These are phyloP conservation scores for Cystofilobasidium macerans DNA, from an alignment of 768 basidiomycete species.

Conservation along the genomic window DNA sequence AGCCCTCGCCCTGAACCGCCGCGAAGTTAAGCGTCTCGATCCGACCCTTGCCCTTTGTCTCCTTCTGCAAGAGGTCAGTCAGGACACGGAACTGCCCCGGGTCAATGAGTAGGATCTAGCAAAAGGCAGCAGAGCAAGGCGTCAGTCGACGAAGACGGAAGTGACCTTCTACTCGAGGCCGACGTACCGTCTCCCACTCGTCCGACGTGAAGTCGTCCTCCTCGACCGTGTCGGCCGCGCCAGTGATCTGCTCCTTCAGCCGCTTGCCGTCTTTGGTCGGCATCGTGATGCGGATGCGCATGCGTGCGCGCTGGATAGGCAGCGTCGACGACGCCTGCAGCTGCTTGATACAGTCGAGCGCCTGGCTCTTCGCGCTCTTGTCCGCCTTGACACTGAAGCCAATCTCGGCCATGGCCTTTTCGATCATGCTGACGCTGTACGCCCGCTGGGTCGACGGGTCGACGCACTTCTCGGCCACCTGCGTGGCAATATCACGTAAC, in stretches of 20 bases:
- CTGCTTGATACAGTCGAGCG: conserved; percentile 74
- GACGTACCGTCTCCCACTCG: conserved; percentile 75
- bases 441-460: conserved; percentile 81
- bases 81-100: conserved; percentile 81
- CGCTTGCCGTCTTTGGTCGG: conserved; percentile 57
- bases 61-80: conserved; percentile 78
- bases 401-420: conserved; percentile 92
- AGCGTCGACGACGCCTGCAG: conserved; percentile 73
- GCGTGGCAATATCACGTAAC: conserved; percentile 78
- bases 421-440: conserved; percentile 89
- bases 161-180: too few species aligned
- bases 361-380: conserved; percentile 93
- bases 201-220: conserved; percentile 58
- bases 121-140: too few species aligned
- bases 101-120: conserved; percentile 82
- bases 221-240: conserved; percentile 71
- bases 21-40: conserved; percentile 55
- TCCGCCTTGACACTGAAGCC: conserved; percentile 80
- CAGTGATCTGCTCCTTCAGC: conserved; percentile 59
- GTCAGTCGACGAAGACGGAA: too few species aligned
- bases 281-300: conserved; percentile 77
- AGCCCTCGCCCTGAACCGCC: conserved; percentile 29
- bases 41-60: conserved; percentile 75
- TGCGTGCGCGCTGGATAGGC: conserved; percentile 82
- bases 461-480: conserved; percentile 90